These are phyloP conservation scores for Rhodomyrtus psidioides DNA, from an alignment of 441 rosid species.

Conservation along the genomic window DNA sequence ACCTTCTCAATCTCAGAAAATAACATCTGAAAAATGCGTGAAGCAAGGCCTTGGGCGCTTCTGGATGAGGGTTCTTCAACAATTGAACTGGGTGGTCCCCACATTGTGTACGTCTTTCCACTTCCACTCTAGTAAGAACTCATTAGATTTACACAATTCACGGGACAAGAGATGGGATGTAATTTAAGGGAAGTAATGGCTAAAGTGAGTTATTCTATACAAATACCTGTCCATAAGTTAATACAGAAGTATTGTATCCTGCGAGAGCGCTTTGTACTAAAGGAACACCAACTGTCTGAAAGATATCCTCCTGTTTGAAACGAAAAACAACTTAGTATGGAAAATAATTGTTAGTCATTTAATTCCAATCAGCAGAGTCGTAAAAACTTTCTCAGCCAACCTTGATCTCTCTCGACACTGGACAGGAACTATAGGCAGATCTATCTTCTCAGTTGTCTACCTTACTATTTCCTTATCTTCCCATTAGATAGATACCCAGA, in stretches of 20 bases:
- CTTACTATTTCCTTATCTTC: neutral
- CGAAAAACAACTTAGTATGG: neutral
- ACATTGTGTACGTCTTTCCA: constrained; percentile 90
- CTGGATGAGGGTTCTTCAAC: constrained; percentile 69
- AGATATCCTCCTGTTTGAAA: constrained; percentile 56
- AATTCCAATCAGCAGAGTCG: neutral
- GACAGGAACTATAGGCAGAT: neutral
- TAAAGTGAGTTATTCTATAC: neutral
- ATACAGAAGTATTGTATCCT: constrained; percentile 75
- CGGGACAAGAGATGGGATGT: neutral
- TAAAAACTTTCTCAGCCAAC: neutral
- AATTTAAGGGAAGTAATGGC: neutral
- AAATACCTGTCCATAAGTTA: constrained; percentile 88
- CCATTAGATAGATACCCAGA: neutral
- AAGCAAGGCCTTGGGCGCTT: constrained; percentile 75
- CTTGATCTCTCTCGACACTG: neutral
- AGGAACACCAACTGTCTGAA: constrained; percentile 67
- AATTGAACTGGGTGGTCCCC: constrained; percentile 97
- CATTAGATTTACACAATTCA: neutral
- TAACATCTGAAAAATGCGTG: constrained; percentile 74
- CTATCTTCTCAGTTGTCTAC: neutral
- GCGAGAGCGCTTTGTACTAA: constrained; percentile 66
- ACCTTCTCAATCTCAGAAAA: constrained; percentile 74
- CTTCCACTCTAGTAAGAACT: constrained; percentile 65
- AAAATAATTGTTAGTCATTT: neutral